These are phyloP conservation scores for Coffea humblotiana DNA, from an alignment of 305 asterid species.

Conservation along the genomic window DNA sequence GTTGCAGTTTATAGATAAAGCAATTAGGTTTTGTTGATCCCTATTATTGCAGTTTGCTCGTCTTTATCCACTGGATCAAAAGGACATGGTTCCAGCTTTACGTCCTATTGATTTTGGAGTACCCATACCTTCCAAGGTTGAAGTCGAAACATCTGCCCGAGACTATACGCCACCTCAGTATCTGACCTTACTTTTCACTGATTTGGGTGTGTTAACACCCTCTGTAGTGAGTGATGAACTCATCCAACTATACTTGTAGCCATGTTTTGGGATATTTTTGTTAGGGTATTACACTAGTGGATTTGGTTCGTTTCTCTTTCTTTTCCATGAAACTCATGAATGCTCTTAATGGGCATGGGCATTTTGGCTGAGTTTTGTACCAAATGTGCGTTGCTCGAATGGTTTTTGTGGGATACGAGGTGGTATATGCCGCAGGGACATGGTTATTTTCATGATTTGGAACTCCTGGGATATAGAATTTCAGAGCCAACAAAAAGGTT, in stretches of 20 bases:
- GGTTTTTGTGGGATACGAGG: background rate
- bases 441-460: background rate
- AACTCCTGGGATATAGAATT: background rate
- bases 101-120: constrained; percentile 91
- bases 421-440: background rate
- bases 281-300: background rate
- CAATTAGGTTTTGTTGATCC: background rate
- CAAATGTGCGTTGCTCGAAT: background rate
- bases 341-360: background rate
- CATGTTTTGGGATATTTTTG: background rate
- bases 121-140: constrained; percentile 87
- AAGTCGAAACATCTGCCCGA: constrained; percentile 86
- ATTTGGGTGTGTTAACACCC: constrained; percentile 86
- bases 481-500: background rate
- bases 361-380: constrained; percentile 3
- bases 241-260: constrained; percentile 70
- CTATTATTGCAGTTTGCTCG: constrained; percentile 75
- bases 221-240: constrained; percentile 95
- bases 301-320: background rate
- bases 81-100: constrained; percentile 86
- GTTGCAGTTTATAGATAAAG: background rate
- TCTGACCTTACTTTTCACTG: constrained; percentile 77
- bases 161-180: constrained; percentile 90
- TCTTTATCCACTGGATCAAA: constrained; percentile 78
- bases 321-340: background rate